These are phyloP conservation scores for Acanthamoeba culbertsoni DNA, from an alignment of 208 protist species.

Conservation along the genomic window DNA sequence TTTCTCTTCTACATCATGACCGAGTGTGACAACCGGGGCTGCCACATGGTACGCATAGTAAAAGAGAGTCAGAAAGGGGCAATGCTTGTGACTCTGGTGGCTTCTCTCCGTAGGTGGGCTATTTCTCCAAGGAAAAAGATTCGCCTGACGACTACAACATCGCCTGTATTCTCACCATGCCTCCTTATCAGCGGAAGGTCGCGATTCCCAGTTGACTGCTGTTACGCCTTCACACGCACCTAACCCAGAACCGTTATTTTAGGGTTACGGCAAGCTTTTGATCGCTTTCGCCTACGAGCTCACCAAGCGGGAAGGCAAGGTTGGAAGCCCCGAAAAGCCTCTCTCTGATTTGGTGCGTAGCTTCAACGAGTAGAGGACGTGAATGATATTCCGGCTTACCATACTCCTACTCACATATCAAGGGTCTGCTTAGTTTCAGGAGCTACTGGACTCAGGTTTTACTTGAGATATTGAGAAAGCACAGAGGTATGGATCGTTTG, in stretches of 20 bases:
- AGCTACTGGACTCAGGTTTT: slow-evolving; percentile 92
- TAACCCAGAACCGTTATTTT: slow-evolving; percentile 80
- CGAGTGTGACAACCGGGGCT: slow-evolving; percentile 90
- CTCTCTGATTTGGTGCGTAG: slow-evolving; percentile 93
- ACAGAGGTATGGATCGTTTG: slow-evolving; percentile 53
- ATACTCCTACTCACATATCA: no score
- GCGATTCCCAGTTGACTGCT: neutral
- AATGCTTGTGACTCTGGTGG: neutral
- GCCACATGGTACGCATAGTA: slow-evolving; percentile 85
- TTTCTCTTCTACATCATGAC: slow-evolving; percentile 99
- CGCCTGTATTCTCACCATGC: slow-evolving; percentile 98
- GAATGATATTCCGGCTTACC: no score
- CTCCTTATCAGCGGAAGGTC: slow-evolving; percentile 87
- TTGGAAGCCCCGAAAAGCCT: slow-evolving; percentile 98
- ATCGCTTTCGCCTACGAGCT: slow-evolving; percentile 98
- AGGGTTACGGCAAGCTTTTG: slow-evolving; percentile 97
- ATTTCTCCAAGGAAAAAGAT: slow-evolving; percentile 98
- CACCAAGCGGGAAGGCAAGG: slow-evolving; percentile 92
- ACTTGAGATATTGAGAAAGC: slow-evolving; percentile 80
- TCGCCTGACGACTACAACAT: slow-evolving; percentile 97
- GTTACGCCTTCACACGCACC: slow-evolving; percentile 68
- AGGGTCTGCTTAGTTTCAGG: slow-evolving; percentile 92
- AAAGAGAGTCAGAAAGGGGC: neutral
- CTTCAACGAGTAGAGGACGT: neutral
- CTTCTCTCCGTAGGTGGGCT: slow-evolving; percentile 85